Evolutionary conservation across 2,329 filamentous ascomycete genomes (phyloP).

Genomic region (Colletotrichum sp.): DNA sequence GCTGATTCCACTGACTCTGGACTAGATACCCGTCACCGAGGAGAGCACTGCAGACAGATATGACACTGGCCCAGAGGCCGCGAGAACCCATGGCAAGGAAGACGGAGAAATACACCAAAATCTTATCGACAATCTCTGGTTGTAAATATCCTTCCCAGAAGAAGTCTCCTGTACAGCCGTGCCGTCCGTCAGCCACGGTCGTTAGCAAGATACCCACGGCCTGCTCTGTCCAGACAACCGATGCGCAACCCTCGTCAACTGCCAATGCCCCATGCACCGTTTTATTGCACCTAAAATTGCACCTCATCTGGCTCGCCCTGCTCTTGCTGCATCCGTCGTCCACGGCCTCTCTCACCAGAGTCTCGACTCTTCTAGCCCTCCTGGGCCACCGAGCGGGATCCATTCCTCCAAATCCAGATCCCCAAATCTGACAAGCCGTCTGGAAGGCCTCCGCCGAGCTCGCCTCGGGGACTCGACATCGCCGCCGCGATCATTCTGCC

Average conservation of each 20-base stretch:
- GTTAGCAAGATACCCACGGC: not conserved
- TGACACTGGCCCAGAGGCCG: not conserved
- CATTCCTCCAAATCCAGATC: not conserved
- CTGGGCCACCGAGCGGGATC: not conserved
- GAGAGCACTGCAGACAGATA: not conserved
- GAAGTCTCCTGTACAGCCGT: not conserved
- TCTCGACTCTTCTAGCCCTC: conserved; percentile 16
- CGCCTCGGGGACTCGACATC: not conserved
- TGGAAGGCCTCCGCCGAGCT: not conserved
- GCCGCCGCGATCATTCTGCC: not conserved
- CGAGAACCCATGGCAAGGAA: not conserved
- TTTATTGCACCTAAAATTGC: conserved; percentile 19
- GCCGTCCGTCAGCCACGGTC: not conserved
- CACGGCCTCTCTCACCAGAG: not conserved
- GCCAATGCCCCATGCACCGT: conserved; percentile 9
- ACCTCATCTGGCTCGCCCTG: conserved; percentile 14
- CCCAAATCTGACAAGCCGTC: not conserved
- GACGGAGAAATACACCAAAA: not conserved
- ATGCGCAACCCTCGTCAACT: not conserved
- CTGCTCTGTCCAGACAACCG: not conserved
- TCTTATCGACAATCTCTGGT: not conserved
- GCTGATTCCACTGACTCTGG: not conserved
- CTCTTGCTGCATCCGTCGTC: not conserved
- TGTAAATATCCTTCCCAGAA: not conserved
- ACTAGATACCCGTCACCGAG: not conserved